Evolutionary conservation across 768 basidiomycete species (phyloP), one percentile per base, ranked within the genome.

Genomic region (Vishniacozyma victoriae): DNA sequence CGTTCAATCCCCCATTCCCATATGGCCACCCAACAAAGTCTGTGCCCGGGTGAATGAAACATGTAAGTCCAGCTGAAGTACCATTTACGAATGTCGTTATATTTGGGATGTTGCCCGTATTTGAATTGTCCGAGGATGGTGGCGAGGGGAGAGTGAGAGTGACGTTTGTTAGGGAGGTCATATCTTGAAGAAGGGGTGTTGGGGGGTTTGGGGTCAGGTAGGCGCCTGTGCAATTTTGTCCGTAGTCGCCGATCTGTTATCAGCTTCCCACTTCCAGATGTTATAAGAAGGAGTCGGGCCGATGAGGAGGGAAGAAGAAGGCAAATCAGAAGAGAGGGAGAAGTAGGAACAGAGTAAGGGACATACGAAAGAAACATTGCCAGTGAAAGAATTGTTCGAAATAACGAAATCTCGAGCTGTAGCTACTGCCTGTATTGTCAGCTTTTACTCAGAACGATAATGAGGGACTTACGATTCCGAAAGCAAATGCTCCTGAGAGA

Each of bases 401-500:
- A 69, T 48, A 2, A 49, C 40, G 27, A 65, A 63, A 33, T 59
- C 48, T 14, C 36, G 41, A 3, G 64, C 59, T 16, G 48, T 41
- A 1, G 59, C 47, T 12, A 69, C 43, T 14, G 52, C 63, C 52
- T 60, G 22, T n/a, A 6, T 22, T 14, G 11, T 3, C 11, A 22
- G 12, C 11, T 31, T n/a, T 12, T 1, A 24, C n/a, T 16, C 25
- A 4, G 14, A 11, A 22, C 23, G 35, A 33, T 16, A 40, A 24
- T 15, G 24, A 26, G 3, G 24, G 12, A 55, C 59, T 43, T 35
- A 60, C 64, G 13, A 71, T 58, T 1, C 52, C 70, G 41, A 57
- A 71, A 0, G 57, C 54, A 35, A 71, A 65, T 0, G 63, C 65
- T 15, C 70, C 70, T 1, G 48, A 48, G 23, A 67, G 56, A 1